Evolutionary conservation across 139 green algal species (phyloP).

Genomic region (Chlamydomonas schloesseri): DNA sequence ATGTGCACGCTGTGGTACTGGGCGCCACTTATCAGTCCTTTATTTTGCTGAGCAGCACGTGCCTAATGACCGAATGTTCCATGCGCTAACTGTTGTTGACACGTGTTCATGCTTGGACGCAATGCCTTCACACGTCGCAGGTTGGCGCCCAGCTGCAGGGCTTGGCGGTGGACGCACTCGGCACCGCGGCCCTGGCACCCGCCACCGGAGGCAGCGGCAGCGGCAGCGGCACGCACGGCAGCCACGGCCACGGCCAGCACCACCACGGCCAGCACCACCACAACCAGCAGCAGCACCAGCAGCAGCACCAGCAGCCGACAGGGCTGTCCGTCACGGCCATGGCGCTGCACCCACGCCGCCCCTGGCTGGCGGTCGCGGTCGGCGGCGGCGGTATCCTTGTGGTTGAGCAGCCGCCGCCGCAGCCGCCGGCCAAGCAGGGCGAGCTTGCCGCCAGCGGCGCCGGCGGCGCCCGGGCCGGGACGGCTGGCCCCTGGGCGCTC

Average conservation of each 20-base stretch:
- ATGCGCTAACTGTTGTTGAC: too few species aligned
- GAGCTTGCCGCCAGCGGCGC: neutral
- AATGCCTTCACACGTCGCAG: too few species aligned
- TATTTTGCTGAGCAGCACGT: too few species aligned
- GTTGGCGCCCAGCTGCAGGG: neutral
- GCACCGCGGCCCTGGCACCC: neutral
- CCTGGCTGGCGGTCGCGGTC: constrained; percentile 19
- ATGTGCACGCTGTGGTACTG: too few species aligned
- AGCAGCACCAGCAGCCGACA: neutral
- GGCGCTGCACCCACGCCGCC: neutral
- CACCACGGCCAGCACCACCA: neutral
- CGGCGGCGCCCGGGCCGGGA: neutral
- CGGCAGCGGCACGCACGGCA: too few species aligned
- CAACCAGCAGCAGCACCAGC: neutral
- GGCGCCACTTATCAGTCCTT: too few species aligned
- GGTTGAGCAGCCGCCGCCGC: neutral
- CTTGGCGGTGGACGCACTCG: neutral
- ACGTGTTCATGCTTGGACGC: too few species aligned
- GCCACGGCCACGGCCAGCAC: neutral
- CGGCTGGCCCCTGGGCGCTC: neutral
- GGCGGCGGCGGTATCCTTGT: neutral
- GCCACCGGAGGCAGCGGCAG: too few species aligned
- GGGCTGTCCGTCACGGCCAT: neutral
- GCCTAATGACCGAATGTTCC: too few species aligned
- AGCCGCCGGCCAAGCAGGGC: neutral